Evolutionary conservation across 805 yeast species (phyloP).

Genomic region (Hanseniaspora singularis): DNA sequence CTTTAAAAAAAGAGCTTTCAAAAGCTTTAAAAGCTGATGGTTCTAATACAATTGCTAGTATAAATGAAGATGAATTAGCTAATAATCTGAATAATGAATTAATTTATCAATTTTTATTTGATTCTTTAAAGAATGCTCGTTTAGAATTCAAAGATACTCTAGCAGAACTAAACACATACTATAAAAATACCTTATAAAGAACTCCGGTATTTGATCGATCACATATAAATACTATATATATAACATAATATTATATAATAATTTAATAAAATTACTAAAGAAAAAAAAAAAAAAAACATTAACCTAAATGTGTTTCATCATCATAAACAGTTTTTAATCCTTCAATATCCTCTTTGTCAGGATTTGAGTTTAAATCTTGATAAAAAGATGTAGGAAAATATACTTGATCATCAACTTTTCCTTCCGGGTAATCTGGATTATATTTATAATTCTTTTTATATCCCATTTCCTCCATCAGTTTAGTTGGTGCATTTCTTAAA

Average conservation of each 20-base stretch:
- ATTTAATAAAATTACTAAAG: too few species aligned
- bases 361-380: conserved; percentile 14
- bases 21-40: conserved; percentile 18
- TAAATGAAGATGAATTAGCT: conserved; percentile 17
- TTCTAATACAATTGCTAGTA: conserved; percentile 3
- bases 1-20: conserved; percentile 31
- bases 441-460: conserved; percentile 79
- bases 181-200: conserved; percentile 29
- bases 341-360: conserved; percentile 20
- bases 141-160: conserved; percentile 37
- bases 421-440: conserved; percentile 67
- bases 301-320: conserved; percentile 44
- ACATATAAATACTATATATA: neutral
- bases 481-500: conserved; percentile 88
- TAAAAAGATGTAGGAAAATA: conserved; percentile 57
- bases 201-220: neutral
- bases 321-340: conserved; percentile 38
- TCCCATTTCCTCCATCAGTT: conserved; percentile 77
- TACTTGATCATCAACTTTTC: conserved; percentile 51
- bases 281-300: too few species aligned
- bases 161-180: conserved; percentile 37
- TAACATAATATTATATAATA: neutral
- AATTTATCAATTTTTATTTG: conserved; percentile 35
- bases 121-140: conserved; percentile 39
- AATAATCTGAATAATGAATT: conserved; percentile 25